A percentile compares a stretch with the other conserved stretches of the same genome.
phyloP scores from a whole-genome alignment of 2,329 filamentous ascomycete species.

The Arthroderma sp. region DNA sequence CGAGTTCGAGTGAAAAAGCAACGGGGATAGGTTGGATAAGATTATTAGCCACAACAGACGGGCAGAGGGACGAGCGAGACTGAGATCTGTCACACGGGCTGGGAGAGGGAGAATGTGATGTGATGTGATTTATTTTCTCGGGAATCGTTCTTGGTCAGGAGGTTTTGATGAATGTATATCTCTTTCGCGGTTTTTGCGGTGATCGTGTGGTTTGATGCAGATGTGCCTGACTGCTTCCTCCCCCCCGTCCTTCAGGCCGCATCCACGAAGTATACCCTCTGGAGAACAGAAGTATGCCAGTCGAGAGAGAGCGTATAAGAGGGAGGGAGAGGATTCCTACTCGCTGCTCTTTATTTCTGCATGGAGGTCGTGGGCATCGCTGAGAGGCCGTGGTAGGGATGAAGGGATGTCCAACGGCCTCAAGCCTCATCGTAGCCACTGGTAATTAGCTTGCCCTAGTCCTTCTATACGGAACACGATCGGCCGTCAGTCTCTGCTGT shows the following conservation, averaged over 20 bases:
- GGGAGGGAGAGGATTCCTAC: not conserved
- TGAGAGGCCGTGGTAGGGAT: slow-evolving; percentile 1
- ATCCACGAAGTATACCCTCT: not conserved
- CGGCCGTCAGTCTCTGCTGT: not conserved
- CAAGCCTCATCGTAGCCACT: slow-evolving; percentile 1
- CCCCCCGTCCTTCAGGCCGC: slow-evolving; percentile 1
- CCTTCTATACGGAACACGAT: not conserved
- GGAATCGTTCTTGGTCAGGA: not conserved
- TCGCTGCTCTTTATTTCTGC: not conserved
- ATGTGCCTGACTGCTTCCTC: not conserved
- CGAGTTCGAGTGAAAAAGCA: not conserved
- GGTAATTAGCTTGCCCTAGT: slow-evolving; percentile 1
- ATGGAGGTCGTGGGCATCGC: not conserved
- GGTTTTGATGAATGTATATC: not conserved
- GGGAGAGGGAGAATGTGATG: not conserved
- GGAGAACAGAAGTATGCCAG: no score
- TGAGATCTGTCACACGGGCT: slow-evolving; percentile 2
- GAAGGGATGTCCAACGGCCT: not conserved
- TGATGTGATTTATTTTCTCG: not conserved
- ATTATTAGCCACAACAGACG: not conserved
- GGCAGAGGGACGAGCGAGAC: not conserved
- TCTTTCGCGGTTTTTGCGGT: not conserved
- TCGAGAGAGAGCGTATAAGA: no score
- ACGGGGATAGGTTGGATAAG: not conserved
- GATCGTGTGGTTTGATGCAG: slow-evolving; percentile 3